A percentile compares a stretch with the other conserved stretches of the same genome.
Conservation (phyloP, 176 grass and related monocot species). For the Eleusine indica region DNA sequence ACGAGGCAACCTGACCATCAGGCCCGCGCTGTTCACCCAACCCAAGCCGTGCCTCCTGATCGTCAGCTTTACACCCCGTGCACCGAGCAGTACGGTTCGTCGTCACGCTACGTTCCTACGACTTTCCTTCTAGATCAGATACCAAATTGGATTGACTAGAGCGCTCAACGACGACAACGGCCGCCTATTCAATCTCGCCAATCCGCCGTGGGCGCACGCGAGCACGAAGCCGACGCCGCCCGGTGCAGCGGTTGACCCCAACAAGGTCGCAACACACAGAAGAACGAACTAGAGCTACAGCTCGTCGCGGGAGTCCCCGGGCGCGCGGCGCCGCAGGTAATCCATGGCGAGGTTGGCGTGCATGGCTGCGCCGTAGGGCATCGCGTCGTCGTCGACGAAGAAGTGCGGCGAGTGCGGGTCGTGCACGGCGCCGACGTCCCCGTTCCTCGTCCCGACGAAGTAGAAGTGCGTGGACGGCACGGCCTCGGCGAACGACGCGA, state of each 20-base stretch:
- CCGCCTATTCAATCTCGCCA: too few relatives aligned
- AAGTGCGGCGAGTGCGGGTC: slow-evolving; percentile 71
- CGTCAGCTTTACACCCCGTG: background rate
- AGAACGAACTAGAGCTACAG: slow-evolving; percentile 66
- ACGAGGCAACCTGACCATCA: too few relatives aligned
- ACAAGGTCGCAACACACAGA: background rate
- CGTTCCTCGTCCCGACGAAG: slow-evolving; percentile 68
- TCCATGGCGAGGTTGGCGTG: slow-evolving; percentile 72
- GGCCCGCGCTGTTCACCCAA: too few relatives aligned
- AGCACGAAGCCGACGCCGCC: background rate
- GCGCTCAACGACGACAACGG: background rate
- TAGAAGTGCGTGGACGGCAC: slow-evolving; percentile 77
- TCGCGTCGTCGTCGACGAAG: slow-evolving; percentile 67
- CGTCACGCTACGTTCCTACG: background rate
- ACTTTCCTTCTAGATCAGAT: background rate
- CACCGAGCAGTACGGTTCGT: background rate
- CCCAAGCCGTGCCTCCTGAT: background rate
- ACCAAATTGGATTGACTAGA: background rate
- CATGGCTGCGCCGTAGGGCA: slow-evolving; percentile 78
- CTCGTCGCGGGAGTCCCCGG: slow-evolving; percentile 39
- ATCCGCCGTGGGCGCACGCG: background rate
- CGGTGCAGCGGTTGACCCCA: background rate
- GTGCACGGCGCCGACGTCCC: slow-evolving; percentile 25
- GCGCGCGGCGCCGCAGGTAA: slow-evolving; percentile 57
- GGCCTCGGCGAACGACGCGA: slow-evolving; percentile 60